These are phyloP conservation scores for Melampsora larici-populina DNA, from an alignment of 1,284 basidiomycete genomes.

Conservation along the genomic window DNA sequence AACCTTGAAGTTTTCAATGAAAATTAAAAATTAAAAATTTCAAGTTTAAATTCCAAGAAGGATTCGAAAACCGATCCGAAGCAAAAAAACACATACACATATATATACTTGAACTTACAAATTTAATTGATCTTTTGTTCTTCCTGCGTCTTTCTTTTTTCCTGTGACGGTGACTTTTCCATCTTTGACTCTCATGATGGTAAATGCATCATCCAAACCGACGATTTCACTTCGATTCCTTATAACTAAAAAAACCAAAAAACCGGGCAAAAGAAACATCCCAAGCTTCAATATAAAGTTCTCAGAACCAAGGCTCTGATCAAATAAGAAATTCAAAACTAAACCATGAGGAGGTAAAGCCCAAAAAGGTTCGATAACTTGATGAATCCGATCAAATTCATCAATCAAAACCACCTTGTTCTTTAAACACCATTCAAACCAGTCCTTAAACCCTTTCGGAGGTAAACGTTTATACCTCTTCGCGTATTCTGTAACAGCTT, in stretches of 20 bases:
- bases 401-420: constrained; percentile 28
- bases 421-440: constrained; percentile 47
- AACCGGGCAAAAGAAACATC: background rate
- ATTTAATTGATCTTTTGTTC: constrained; percentile 34
- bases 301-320: background rate
- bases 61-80: too few relatives aligned
- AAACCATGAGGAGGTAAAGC: constrained; percentile 31
- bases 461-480: constrained; percentile 55
- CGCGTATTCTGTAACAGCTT: constrained; percentile 56
- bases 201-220: constrained; percentile 14
- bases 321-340: too few relatives aligned
- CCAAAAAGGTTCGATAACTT: constrained; percentile 41
- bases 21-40: too few relatives aligned
- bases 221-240: constrained; percentile 18
- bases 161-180: constrained; percentile 17
- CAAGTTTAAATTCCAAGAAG: background rate
- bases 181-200: constrained; percentile 30
- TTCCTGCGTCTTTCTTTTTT: constrained; percentile 22
- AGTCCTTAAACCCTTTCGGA: constrained; percentile 57
- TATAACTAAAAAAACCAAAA: constrained; percentile 1
- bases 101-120: background rate
- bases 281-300: background rate
- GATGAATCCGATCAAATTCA: constrained; percentile 37
- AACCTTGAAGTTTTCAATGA: too few relatives aligned
- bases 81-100: too few relatives aligned